These are phyloP conservation scores for Flaveria sonorensis DNA, from an alignment of 129 eudicot genomes.

Conservation along the genomic window DNA sequence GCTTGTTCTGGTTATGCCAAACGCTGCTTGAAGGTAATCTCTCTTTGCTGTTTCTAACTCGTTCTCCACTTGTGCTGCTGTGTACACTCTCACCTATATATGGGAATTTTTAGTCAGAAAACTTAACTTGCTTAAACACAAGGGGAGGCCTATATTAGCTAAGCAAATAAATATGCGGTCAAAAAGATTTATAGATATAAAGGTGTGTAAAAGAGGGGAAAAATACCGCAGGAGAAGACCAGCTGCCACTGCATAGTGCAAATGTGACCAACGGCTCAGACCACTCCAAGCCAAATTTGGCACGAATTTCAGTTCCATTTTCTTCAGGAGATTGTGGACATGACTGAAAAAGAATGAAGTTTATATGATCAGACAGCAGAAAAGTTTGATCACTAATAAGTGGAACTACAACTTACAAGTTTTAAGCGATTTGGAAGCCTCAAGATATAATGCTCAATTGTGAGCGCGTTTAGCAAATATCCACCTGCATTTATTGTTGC, in stretches of 20 bases:
- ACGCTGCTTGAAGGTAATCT: constrained; percentile 74
- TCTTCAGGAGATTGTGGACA: constrained; percentile 50
- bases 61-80: constrained; percentile 64
- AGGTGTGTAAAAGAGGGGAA: not conserved
- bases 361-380: not conserved
- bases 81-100: constrained; percentile 75
- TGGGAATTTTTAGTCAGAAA: constrained; percentile 4
- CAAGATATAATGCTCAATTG: constrained; percentile 83
- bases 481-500: constrained; percentile 85
- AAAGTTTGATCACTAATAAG: not conserved
- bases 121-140: not conserved
- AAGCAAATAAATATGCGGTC: not conserved
- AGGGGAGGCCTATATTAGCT: not conserved
- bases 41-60: constrained; percentile 69
- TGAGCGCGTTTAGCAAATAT: constrained; percentile 62
- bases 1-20: constrained; percentile 55
- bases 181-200: not conserved
- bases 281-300: constrained; percentile 78
- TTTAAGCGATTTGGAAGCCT: constrained; percentile 73
- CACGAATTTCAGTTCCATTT: constrained; percentile 52
- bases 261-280: constrained; percentile 88
- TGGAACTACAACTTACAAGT: constrained; percentile 52
- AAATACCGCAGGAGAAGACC: constrained; percentile 95
- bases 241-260: constrained; percentile 92
- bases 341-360: constrained; percentile 36